phyloP scores from a whole-genome alignment of 331 rosid species.

The Pyrus hybrid region DNA sequence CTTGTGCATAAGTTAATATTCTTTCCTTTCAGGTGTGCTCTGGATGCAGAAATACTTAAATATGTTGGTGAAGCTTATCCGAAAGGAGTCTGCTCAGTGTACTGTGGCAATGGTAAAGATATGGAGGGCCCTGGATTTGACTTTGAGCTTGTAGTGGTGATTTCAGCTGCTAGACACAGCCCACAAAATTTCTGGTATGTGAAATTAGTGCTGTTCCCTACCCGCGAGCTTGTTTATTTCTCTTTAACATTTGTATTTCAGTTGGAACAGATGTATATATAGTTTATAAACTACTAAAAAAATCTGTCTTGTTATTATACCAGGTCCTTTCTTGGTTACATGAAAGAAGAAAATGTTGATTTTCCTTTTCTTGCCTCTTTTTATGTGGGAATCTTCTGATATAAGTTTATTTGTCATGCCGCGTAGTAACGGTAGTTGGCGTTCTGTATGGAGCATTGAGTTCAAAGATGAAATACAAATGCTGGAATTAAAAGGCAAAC shows the following conservation, averaged over 20 bases:
- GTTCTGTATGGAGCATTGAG: conserved; percentile 81
- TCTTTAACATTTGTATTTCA: not conserved
- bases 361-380: not conserved
- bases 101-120: conserved; percentile 74
- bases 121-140: conserved; percentile 74
- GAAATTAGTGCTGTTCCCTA: conserved; percentile 14
- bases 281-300: not conserved
- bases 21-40: conserved; percentile 40
- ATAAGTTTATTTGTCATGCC: conserved; percentile 9
- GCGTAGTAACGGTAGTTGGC: conserved; percentile 95
- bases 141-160: conserved; percentile 90
- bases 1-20: not conserved
- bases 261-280: not conserved
- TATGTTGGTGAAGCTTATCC: conserved; percentile 92
- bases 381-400: not conserved
- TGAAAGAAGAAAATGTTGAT: not conserved
- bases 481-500: conserved; percentile 67
- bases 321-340: not conserved
- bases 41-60: conserved; percentile 72
- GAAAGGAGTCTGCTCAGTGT: conserved; percentile 85
- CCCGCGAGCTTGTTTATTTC: not conserved
- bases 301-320: not conserved
- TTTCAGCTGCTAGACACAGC: conserved; percentile 84
- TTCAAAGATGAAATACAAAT: conserved; percentile 70
- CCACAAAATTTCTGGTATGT: conserved; percentile 97